Evolutionary conservation across 1,284 basidiomycete species (phyloP).

Genomic region (Malassezia restricta): DNA sequence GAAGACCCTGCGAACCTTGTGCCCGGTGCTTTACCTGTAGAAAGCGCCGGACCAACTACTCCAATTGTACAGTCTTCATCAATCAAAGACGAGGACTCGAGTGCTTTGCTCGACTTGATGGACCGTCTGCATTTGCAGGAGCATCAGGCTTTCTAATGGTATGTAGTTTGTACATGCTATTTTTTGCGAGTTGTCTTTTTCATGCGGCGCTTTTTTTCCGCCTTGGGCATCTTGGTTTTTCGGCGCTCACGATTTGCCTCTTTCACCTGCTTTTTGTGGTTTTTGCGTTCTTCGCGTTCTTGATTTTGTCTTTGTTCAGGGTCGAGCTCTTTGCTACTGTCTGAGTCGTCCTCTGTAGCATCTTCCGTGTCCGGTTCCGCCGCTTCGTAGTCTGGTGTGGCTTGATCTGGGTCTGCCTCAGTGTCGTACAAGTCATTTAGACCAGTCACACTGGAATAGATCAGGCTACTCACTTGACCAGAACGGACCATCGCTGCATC

Average conservation of each 20-base stretch:
- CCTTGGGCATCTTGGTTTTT: constrained; percentile 44
- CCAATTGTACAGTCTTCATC: not conserved
- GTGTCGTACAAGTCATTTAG: constrained; percentile 10
- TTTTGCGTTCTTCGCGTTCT: constrained; percentile 21
- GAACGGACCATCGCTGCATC: constrained; percentile 24
- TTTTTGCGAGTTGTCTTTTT: constrained; percentile 28
- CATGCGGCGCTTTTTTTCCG: constrained; percentile 36
- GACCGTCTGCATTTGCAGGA: not conserved
- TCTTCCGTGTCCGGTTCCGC: not conserved
- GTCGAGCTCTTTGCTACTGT: not conserved
- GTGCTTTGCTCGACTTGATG: not conserved
- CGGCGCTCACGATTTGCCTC: constrained; percentile 32
- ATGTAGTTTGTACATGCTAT: constrained; percentile 5
- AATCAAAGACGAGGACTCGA: not conserved
- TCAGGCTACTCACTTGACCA: constrained; percentile 16
- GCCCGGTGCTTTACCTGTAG: constrained; percentile 11
- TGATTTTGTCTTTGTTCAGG: constrained; percentile 14
- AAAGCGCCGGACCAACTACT: constrained; percentile 5
- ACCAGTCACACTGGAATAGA: constrained; percentile 22
- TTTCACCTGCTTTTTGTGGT: constrained; percentile 31
- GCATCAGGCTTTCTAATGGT: not conserved
- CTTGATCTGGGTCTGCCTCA: not conserved
- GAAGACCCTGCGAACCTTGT: not conserved
- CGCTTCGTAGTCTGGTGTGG: not conserved
- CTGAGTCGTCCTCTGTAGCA: not conserved